These are phyloP conservation scores for Zalerion maritima DNA, from an alignment of 495 filamentous ascomycete genomes.

Conservation along the genomic window DNA sequence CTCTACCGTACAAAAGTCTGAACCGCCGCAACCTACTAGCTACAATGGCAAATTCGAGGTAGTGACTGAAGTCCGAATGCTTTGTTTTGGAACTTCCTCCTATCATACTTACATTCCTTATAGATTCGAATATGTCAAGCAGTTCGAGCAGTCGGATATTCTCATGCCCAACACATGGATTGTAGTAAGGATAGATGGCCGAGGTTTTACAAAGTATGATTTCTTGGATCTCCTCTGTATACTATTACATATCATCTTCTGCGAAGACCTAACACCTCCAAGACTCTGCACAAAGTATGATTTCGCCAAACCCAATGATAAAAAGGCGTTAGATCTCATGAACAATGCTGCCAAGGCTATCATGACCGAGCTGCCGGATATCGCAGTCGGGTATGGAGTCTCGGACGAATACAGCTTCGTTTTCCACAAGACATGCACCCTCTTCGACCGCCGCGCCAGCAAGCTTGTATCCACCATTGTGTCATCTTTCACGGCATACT, in stretches of 20 bases:
- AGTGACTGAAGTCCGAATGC: conserved; percentile 11
- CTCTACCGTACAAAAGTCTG: too few relatives aligned
- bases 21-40: background rate
- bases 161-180: conserved; percentile 88
- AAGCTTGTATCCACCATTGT: conserved; percentile 85
- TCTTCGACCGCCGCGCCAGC: conserved; percentile 79
- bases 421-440: conserved; percentile 58
- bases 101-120: conserved; percentile 11
- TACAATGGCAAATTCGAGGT: conserved; percentile 34
- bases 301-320: conserved; percentile 88
- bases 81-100: background rate
- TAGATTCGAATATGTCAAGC: conserved; percentile 82
- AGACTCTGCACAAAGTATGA: conserved; percentile 69
- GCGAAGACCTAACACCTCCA: background rate
- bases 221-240: background rate
- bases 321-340: conserved; percentile 79
- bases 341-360: conserved; percentile 76
- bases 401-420: conserved; percentile 95
- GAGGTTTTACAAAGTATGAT: conserved; percentile 75
- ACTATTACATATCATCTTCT: background rate
- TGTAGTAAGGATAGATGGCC: conserved; percentile 81
- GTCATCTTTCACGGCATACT: conserved; percentile 87
- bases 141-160: conserved; percentile 67
- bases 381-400: conserved; percentile 76
- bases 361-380: conserved; percentile 70